phyloP scores from a whole-genome alignment of 345 rosid genomes.

The Alliaria petiolata region DNA sequence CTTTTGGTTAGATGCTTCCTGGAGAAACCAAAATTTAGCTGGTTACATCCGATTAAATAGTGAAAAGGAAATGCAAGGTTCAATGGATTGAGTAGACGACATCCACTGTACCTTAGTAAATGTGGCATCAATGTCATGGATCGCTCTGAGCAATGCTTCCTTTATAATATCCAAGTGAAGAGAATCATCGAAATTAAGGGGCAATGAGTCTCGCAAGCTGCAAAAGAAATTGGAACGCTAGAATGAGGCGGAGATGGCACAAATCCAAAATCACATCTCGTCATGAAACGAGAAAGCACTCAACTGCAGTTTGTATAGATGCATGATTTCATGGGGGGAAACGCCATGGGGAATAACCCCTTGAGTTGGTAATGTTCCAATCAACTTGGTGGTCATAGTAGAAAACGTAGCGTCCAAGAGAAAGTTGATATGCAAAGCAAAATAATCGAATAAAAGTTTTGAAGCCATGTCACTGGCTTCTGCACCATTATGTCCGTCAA shows the following conservation, averaged over 20 bases:
- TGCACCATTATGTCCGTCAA: slow-evolving; percentile 96
- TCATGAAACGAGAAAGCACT: neutral
- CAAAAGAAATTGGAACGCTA: neutral
- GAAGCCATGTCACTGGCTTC: slow-evolving; percentile 99
- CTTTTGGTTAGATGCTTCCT: slow-evolving; percentile 63
- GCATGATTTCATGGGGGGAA: slow-evolving; percentile 43
- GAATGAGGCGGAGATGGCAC: neutral
- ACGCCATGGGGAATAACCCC: slow-evolving; percentile 45
- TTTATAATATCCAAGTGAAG: slow-evolving; percentile 74
- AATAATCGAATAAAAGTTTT: slow-evolving; percentile 74
- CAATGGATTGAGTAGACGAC: neutral
- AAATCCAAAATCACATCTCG: neutral
- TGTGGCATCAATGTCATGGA: slow-evolving; percentile 78
- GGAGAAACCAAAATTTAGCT: neutral
- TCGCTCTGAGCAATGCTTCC: slow-evolving; percentile 83
- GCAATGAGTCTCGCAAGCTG: slow-evolving; percentile 60
- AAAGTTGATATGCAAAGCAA: slow-evolving; percentile 80
- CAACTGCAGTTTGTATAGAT: slow-evolving; percentile 47
- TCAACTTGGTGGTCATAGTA: slow-evolving; percentile 41
- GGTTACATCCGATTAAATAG: neutral
- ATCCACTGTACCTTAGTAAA: slow-evolving; percentile 62
- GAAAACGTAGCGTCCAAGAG: slow-evolving; percentile 82
- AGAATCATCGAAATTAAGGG: slow-evolving; percentile 51
- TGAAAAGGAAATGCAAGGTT: neutral
- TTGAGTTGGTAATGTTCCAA: slow-evolving; percentile 41